Percentiles rank a stretch among this genome's conserved stretches.
Conservation (phyloP, 352 stramenopile species). For the Globisporangium radiosum region DNA sequence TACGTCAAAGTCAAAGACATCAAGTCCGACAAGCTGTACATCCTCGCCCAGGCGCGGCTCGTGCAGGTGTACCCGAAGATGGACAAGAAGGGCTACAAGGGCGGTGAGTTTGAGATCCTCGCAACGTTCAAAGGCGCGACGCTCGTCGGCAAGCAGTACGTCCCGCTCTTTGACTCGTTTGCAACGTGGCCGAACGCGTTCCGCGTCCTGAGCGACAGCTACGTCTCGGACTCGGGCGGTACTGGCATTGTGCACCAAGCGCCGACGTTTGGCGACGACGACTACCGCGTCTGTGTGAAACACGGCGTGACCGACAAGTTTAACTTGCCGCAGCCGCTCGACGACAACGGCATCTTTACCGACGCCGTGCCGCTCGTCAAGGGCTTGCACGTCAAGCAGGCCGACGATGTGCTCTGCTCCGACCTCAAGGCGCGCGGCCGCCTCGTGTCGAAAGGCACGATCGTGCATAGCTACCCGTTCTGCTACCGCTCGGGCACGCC, state of each 20-base stretch:
- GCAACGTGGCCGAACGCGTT: constrained; percentile 88
- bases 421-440: constrained; percentile 92
- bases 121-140: constrained; percentile 88
- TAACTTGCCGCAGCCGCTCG: constrained; percentile 93
- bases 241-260: constrained; percentile 98
- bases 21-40: constrained; percentile 88
- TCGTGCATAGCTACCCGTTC: constrained; percentile 99
- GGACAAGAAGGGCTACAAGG: constrained; percentile 95
- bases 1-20: constrained; percentile 98
- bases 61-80: constrained; percentile 96
- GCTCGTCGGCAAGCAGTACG: constrained; percentile 95
- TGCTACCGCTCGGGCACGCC: constrained; percentile 99
- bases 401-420: constrained; percentile 95
- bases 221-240: constrained; percentile 96
- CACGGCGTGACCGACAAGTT: constrained; percentile 95
- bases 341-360: constrained; percentile 96
- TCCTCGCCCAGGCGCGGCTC: constrained; percentile 91
- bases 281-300: constrained; percentile 98
- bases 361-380: constrained; percentile 89
- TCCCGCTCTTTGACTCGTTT: constrained; percentile 97
- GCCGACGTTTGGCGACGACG: constrained; percentile 98
- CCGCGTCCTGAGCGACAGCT: constrained; percentile 95
- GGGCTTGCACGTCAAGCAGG: constrained; percentile 97
- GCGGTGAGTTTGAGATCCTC: constrained; percentile 90
- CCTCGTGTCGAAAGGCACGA: constrained; percentile 95